A percentile compares a stretch with the other conserved stretches of the same genome.
phyloP scores from a whole-genome alignment of 345 rosid species.

The Corchorus capsularis region DNA sequence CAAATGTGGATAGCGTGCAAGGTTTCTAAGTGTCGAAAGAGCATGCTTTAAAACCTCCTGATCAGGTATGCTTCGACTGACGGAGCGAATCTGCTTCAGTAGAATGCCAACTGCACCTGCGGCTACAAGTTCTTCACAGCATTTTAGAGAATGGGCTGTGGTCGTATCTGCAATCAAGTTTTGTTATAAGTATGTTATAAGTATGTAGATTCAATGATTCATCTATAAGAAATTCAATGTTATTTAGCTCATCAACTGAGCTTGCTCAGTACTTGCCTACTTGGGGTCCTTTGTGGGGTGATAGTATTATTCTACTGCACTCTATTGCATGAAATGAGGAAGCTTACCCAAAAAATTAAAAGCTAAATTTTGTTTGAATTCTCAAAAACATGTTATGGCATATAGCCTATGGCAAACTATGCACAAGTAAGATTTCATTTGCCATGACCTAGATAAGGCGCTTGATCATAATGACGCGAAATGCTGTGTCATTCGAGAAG shows the following conservation, averaged over 20 bases:
- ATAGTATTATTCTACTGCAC: too few species aligned
- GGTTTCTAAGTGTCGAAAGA: slow-evolving; percentile 74
- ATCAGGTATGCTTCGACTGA: slow-evolving; percentile 89
- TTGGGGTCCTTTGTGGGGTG: too few species aligned
- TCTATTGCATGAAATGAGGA: too few species aligned
- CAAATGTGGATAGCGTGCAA: slow-evolving; percentile 65
- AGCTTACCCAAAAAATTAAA: neutral
- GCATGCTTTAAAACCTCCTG: slow-evolving; percentile 84
- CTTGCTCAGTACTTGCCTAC: too few species aligned
- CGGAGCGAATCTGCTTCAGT: slow-evolving; percentile 62
- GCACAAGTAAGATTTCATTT: neutral
- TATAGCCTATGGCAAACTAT: neutral
- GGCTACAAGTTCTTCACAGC: slow-evolving; percentile 84
- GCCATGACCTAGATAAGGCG: neutral
- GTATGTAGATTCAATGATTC: neutral
- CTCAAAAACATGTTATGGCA: neutral
- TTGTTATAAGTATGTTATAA: neutral
- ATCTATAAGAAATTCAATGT: neutral
- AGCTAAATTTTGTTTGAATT: neutral
- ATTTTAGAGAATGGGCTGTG: slow-evolving; percentile 73
- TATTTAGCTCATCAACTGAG: slow-evolving; percentile 7
- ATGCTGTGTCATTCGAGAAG: neutral
- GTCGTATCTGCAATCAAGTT: slow-evolving; percentile 54
- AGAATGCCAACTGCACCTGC: slow-evolving; percentile 78
- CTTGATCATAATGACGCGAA: neutral